Evolutionary conservation across 805 yeast species (phyloP).

Genomic region (Kregervanrija delftensis): DNA sequence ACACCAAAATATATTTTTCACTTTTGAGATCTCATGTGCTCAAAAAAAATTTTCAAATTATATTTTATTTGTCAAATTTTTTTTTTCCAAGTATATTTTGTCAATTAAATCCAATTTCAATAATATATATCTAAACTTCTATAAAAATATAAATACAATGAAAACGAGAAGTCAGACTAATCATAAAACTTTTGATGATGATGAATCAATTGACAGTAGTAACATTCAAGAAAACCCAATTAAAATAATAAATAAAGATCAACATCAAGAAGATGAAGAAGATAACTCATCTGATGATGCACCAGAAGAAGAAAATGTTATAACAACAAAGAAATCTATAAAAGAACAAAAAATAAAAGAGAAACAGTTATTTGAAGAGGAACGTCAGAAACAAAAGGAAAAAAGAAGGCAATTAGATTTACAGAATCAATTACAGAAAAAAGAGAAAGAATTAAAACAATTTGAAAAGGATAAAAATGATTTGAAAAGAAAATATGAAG

Average conservation of each 20-base stretch:
- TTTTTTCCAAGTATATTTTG: not conserved
- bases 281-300: slow-evolving; percentile 37
- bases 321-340: slow-evolving; percentile 10
- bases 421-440: slow-evolving; percentile 26
- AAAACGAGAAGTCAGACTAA: slow-evolving; percentile 7
- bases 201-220: slow-evolving; percentile 7
- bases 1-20: too few species aligned
- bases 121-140: not conserved
- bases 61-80: not conserved
- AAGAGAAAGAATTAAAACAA: slow-evolving; percentile 17
- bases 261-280: not conserved
- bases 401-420: slow-evolving; percentile 27
- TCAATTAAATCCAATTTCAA: not conserved
- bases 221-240: not conserved
- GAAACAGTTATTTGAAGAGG: slow-evolving; percentile 10
- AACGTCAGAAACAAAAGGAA: slow-evolving; percentile 24
- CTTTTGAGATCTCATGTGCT: too few species aligned
- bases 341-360: slow-evolving; percentile 21
- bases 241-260: too few species aligned
- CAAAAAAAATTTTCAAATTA: not conserved
- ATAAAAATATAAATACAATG: not conserved
- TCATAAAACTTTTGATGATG: slow-evolving; percentile 11
- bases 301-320: slow-evolving; percentile 40
- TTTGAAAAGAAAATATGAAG: slow-evolving; percentile 5
- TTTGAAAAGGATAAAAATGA: slow-evolving; percentile 7